These are phyloP conservation scores for Yamadazyma atmosphaerica DNA, from an alignment of 1,139 yeast genomes.

Conservation along the genomic window DNA sequence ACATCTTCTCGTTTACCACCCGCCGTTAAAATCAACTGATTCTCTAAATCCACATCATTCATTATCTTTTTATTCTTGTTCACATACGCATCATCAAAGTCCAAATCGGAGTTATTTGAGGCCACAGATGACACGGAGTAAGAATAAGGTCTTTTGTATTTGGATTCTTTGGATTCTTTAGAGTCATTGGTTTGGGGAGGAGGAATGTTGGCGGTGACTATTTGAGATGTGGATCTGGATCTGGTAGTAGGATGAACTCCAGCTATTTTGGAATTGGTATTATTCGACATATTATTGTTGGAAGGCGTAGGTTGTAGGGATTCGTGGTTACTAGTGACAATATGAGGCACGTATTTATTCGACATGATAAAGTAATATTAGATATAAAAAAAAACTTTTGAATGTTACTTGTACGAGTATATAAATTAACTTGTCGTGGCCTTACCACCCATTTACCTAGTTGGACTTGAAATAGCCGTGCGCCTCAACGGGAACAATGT, in stretches of 20 bases:
- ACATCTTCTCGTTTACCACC: conserved; percentile 41
- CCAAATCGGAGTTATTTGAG: conserved; percentile 8
- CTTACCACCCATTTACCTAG: neutral
- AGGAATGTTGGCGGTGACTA: conserved; percentile 5
- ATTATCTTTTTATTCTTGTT: conserved; percentile 16
- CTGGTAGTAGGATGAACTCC: conserved; percentile 4
- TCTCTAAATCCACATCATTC: conserved; percentile 38
- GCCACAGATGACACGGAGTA: conserved; percentile 11
- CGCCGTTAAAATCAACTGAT: conserved; percentile 39
- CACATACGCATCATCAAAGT: conserved; percentile 9
- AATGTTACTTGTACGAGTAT: no score
- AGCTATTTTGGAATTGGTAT: neutral
- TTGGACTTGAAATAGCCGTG: conserved; percentile 1
- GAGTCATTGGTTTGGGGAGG: neutral
- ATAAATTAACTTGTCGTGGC: no score
- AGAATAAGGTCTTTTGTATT: conserved; percentile 9
- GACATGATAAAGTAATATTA: neutral
- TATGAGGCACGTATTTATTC: neutral
- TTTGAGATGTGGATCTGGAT: conserved; percentile 12
- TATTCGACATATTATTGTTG: neutral
- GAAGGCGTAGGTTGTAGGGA: neutral
- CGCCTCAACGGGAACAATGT: neutral
- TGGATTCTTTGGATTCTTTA: conserved; percentile 1
- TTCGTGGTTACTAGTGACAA: neutral
- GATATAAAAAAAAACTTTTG: no score